Evolutionary conservation across 148 eudicot species (phyloP), one percentile per base, ranked within the genome.

Genomic region (Polygonum maritimum): DNA sequence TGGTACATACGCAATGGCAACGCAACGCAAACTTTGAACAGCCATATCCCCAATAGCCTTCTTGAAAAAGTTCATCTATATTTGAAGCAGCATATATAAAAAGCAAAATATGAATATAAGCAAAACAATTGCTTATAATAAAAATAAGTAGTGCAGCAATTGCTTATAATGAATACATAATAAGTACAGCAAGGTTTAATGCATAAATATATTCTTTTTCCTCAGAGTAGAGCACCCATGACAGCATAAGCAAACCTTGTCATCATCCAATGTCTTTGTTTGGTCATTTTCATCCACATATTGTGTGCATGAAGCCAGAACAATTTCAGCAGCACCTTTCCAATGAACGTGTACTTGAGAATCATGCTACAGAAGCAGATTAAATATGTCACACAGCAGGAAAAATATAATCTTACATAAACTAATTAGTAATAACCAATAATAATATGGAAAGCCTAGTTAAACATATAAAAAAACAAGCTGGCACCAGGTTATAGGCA

Each of bases 301-400:
- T 45, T 84, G 83, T 21, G 87, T 82, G 83, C 98, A 94, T 18
- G 80, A 88, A 16, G 90, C 87, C 76, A 94, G 82, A 44, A 94
- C 92, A 80, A 94, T 89, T 82, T 92, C 98, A 69, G 98, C 97
- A 82, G 98, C 98, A 71, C 98, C 98, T 82, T 94, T 94, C 98
- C 98, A 94, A 75, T 94, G 98, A 73, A 94, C 74, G 81, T 77
- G 98, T 69, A 89, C 81, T 79, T 83, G 85, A 47, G 89, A 85
- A 79, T 84, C 80, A 45, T 79, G 49, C 98, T 89, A 83, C 81
- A 80, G 19, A 81, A 13, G 44, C 45, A 65, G 15, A 65, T 35
- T 13, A 65, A 13, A 65, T 65, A 35, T 13, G 71, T 65, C 44
- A 62, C 63, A 31, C 5, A 22, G 31, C 11, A 31, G 16, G 14